phyloP scores from a whole-genome alignment of 106 monocot species.

The Phalaenopsis equestris region DNA sequence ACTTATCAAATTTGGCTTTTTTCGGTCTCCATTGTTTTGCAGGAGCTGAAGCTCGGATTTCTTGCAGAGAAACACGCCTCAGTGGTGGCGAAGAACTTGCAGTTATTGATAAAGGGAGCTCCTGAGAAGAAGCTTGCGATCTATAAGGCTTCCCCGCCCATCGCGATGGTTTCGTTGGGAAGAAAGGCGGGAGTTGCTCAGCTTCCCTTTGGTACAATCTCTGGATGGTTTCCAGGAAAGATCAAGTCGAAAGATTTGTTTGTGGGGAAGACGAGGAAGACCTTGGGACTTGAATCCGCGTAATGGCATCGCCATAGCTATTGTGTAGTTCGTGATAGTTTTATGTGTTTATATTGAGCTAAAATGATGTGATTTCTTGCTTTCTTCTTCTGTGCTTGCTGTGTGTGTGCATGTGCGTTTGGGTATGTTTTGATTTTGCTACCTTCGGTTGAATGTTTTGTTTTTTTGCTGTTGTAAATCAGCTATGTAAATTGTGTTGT shows the following conservation, averaged over 20 bases:
- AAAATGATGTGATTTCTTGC: neutral
- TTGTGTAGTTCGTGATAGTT: neutral
- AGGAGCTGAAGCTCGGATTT: conserved; percentile 53
- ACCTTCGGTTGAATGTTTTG: no score
- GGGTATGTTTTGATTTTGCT: no score
- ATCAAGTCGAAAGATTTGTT: conserved; percentile 50
- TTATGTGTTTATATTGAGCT: neutral
- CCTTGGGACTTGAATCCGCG: conserved; percentile 20
- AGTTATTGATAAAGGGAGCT: conserved; percentile 33
- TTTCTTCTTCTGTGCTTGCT: neutral
- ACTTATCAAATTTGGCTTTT: neutral
- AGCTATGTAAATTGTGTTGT: no score
- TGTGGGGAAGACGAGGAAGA: conserved; percentile 34
- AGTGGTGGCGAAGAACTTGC: conserved; percentile 46
- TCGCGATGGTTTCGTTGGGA: conserved; percentile 34
- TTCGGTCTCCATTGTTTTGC: neutral
- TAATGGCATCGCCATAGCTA: neutral
- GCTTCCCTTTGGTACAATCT: conserved; percentile 29
- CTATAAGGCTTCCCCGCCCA: conserved; percentile 18
- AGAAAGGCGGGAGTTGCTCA: conserved; percentile 44
- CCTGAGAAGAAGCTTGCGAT: conserved; percentile 21
- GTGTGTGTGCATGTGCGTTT: no score
- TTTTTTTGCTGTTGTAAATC: no score
- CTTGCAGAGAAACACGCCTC: conserved; percentile 44
- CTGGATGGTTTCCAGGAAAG: conserved; percentile 32